A percentile compares a stretch with the other conserved stretches of the same genome.
Evolutionary conservation across 345 rosid species (phyloP).

Genomic region (Aquilaria malaccensis): DNA sequence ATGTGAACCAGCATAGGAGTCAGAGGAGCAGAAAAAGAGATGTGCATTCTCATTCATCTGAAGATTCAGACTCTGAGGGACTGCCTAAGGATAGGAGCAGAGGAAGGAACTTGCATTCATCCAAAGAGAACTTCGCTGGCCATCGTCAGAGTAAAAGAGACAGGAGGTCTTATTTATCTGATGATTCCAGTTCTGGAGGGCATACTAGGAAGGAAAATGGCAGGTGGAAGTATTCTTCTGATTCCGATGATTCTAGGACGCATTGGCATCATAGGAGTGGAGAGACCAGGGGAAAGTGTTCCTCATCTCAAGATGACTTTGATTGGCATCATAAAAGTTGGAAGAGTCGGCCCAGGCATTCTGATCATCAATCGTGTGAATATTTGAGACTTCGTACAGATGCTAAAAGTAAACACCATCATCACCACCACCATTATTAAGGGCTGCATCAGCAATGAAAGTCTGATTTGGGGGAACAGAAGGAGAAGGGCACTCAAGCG

Average conservation of each 20-base stretch:
- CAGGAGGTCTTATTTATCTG: slow-evolving; percentile 8
- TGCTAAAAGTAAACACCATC: slow-evolving; percentile 11
- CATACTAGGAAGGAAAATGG: slow-evolving; percentile 8
- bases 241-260: slow-evolving; percentile 2
- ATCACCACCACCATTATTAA: slow-evolving; percentile 1
- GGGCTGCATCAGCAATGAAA: background rate
- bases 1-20: slow-evolving; percentile 20
- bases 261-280: slow-evolving; percentile 12
- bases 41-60: slow-evolving; percentile 17
- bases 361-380: slow-evolving; percentile 7
- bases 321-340: slow-evolving; percentile 13
- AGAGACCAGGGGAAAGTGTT: slow-evolving; percentile 6
- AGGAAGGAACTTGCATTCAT: slow-evolving; percentile 1
- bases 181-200: slow-evolving; percentile 10
- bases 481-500: background rate
- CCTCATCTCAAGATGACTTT: slow-evolving; percentile 12
- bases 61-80: slow-evolving; percentile 7
- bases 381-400: slow-evolving; percentile 11
- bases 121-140: slow-evolving; percentile 7
- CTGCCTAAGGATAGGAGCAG: background rate
- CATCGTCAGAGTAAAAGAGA: slow-evolving; percentile 3
- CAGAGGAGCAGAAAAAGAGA: slow-evolving; percentile 21
- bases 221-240: slow-evolving; percentile 4
- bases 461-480: background rate
- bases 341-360: slow-evolving; percentile 14